Evolutionary conservation across 1,139 yeast species (phyloP).

Genomic region (Pneumocystis jirovecii): DNA sequence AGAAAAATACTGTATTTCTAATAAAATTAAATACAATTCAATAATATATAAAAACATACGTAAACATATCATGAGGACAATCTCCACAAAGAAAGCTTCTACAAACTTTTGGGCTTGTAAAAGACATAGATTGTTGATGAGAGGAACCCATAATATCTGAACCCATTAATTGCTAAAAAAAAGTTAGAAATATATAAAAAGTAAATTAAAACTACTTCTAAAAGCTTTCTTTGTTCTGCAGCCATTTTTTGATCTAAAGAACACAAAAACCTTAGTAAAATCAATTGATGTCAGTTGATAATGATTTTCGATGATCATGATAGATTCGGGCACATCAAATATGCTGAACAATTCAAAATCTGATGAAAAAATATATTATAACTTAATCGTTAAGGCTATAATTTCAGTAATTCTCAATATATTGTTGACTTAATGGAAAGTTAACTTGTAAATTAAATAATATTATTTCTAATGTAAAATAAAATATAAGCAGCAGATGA

Average conservation of each 20-base stretch:
- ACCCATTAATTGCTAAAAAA: slow-evolving; percentile 54
- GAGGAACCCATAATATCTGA: slow-evolving; percentile 29
- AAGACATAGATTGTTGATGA: slow-evolving; percentile 23
- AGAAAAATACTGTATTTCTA: background rate
- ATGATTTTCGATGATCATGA: background rate
- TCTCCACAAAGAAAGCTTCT: slow-evolving; percentile 68
- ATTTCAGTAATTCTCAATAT: background rate
- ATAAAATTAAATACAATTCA: background rate
- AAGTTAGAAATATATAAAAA: background rate
- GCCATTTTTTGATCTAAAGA: slow-evolving; percentile 22
- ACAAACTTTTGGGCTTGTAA: slow-evolving; percentile 59
- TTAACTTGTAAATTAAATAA: background rate
- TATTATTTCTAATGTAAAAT: background rate
- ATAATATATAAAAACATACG: slow-evolving; percentile 35
- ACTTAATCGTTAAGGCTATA: background rate
- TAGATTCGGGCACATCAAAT: background rate
- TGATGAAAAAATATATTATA: background rate
- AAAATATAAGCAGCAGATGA: background rate
- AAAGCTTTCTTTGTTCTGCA: slow-evolving; percentile 60
- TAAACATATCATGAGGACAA: slow-evolving; percentile 79
- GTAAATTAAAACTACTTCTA: slow-evolving; percentile 29
- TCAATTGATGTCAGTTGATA: background rate
- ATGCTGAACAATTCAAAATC: background rate
- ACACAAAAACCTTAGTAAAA: background rate
- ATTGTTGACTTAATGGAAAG: background rate